Conservation (phyloP, 1,284 basidiomycete species). For the Coniophora puteana region DNA sequence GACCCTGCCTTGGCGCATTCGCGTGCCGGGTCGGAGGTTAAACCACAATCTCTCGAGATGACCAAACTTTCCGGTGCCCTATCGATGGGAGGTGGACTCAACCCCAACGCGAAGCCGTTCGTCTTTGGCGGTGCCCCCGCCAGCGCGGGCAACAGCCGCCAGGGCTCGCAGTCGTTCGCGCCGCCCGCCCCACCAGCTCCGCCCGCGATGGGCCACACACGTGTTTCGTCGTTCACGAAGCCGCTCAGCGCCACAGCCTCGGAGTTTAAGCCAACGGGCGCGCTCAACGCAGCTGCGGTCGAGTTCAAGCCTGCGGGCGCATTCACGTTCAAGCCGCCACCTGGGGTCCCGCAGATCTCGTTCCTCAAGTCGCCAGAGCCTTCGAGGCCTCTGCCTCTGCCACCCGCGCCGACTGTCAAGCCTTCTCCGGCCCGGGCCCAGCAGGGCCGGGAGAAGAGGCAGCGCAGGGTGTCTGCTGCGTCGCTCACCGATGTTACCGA, state of each 20-base stretch:
- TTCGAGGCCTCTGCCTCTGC: conserved; percentile 32
- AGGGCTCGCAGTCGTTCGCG: conserved; percentile 25
- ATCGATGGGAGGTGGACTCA: conserved; percentile 43
- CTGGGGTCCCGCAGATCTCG: conserved; percentile 57
- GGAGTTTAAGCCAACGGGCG: conserved; percentile 67
- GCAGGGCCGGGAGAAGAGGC: conserved; percentile 77
- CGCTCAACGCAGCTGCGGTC: conserved; percentile 70
- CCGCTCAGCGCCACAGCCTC: conserved; percentile 70
- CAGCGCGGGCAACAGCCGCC: conserved; percentile 24
- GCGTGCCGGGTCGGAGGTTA: conserved; percentile 40
- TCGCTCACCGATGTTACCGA: conserved; percentile 32
- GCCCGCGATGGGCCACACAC: conserved; percentile 43
- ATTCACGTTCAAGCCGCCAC: conserved; percentile 72
- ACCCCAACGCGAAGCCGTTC: conserved; percentile 78
- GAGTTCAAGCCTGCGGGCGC: conserved; percentile 67
- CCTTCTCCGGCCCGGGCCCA: conserved; percentile 27
- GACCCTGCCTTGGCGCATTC: conserved; percentile 67
- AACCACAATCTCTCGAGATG: conserved; percentile 15
- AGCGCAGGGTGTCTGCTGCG: conserved; percentile 50
- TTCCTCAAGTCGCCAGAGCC: conserved; percentile 27
- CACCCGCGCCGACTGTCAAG: conserved; percentile 29
- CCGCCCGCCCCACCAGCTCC: conserved; percentile 30
- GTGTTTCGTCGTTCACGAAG: conserved; percentile 59
- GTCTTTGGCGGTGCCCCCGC: conserved; percentile 72
- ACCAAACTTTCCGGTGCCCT: conserved; percentile 10